Evolutionary conservation across 2,329 filamentous ascomycete genomes (phyloP).

Genomic region (Trichoderma simmonsii): DNA sequence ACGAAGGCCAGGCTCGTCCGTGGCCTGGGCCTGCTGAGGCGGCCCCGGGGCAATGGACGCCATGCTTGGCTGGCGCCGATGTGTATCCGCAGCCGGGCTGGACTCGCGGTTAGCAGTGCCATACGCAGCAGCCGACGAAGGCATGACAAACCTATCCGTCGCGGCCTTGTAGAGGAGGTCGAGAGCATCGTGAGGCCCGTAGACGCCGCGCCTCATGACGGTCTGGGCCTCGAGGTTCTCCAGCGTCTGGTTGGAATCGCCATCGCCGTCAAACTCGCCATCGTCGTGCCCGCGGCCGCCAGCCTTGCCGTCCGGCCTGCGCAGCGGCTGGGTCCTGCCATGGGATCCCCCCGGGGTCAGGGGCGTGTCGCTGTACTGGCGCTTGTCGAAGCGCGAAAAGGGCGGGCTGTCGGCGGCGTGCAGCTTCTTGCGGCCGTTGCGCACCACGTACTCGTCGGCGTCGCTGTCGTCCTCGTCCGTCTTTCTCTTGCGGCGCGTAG

Average conservation of each 20-base stretch:
- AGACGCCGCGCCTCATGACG: constrained; percentile 70
- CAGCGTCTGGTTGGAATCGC: constrained; percentile 58
- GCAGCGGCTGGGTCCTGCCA: constrained; percentile 64
- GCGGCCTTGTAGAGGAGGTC: constrained; percentile 88
- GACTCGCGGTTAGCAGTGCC: constrained; percentile 12
- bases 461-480: constrained; percentile 54
- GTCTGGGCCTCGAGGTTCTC: constrained; percentile 64
- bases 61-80: constrained; percentile 33
- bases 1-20: not conserved
- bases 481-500: constrained; percentile 89
- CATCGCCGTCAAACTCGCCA: constrained; percentile 41
- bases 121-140: constrained; percentile 15
- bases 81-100: constrained; percentile 24
- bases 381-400: constrained; percentile 40
- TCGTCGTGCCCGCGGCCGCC: constrained; percentile 32
- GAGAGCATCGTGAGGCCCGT: constrained; percentile 87
- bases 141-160: constrained; percentile 52
- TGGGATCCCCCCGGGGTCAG: constrained; percentile 62
- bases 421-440: constrained; percentile 70
- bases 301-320: constrained; percentile 52
- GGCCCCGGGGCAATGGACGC: constrained; percentile 25
- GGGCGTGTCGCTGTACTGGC: constrained; percentile 52
- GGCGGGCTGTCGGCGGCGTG: constrained; percentile 47
- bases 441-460: constrained; percentile 65
- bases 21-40: constrained; percentile 19